Conservation (phyloP, 2,329 filamentous ascomycete genomes). For the Cercospora brassicicola region DNA sequence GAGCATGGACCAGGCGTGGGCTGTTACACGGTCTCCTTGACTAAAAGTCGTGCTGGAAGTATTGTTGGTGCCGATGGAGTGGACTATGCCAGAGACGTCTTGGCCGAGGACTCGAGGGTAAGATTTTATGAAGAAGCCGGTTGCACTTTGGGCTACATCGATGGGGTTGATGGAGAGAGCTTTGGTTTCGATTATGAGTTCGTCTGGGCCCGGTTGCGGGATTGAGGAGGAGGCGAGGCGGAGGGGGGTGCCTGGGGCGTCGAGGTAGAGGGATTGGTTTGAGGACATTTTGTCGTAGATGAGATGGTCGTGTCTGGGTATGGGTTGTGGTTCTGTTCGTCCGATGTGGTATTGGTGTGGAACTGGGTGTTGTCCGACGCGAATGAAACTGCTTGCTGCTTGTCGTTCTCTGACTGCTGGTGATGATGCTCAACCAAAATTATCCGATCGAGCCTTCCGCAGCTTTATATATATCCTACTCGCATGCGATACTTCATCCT, state of each 20-base stretch:
- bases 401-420: no score
- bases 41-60: no score
- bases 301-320: no score
- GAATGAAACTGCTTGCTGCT: background rate
- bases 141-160: constrained; percentile 38
- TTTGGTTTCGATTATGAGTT: constrained; percentile 38
- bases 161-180: constrained; percentile 42
- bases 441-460: no score
- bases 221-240: constrained; percentile 29
- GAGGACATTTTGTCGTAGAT: background rate
- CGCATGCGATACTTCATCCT: no score
- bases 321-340: background rate
- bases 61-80: constrained; percentile 33
- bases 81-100: constrained; percentile 41
- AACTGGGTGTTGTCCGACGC: background rate
- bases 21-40: constrained; percentile 36
- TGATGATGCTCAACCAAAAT: no score
- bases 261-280: constrained; percentile 24
- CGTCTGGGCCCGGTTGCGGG: constrained; percentile 32
- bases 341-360: background rate
- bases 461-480: no score
- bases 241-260: constrained; percentile 17
- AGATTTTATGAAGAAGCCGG: constrained; percentile 33
- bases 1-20: constrained; percentile 29
- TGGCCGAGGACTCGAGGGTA: constrained; percentile 40